phyloP scores from a whole-genome alignment of 306 rosid species.

The Leucaena leucocephala region DNA sequence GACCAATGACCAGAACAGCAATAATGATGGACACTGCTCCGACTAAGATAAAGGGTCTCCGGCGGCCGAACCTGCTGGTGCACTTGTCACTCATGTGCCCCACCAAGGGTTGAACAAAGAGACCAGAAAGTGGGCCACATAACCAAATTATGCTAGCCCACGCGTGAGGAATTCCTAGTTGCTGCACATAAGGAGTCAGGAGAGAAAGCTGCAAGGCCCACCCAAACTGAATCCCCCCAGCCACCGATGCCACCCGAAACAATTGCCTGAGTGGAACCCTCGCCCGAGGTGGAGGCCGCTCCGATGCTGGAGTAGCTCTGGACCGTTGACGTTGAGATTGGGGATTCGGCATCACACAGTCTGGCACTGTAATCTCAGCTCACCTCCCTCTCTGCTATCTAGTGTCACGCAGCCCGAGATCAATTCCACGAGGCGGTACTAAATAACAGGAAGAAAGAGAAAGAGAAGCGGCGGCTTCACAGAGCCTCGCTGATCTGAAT shows the following conservation, averaged over 20 bases:
- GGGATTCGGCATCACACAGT: constrained; percentile 51
- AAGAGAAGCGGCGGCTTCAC: constrained; percentile 6
- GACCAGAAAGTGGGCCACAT: constrained; percentile 87
- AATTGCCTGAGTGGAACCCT: constrained; percentile 57
- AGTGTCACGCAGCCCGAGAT: not conserved
- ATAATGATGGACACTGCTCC: constrained; percentile 62
- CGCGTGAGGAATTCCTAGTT: constrained; percentile 88
- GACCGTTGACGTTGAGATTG: constrained; percentile 54
- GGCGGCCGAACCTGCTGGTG: constrained; percentile 80
- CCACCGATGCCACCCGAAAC: constrained; percentile 80
- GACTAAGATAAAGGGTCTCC: constrained; percentile 76
- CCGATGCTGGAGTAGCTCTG: constrained; percentile 42
- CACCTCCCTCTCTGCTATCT: not conserved
- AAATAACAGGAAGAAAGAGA: not conserved
- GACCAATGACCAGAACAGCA: constrained; percentile 68
- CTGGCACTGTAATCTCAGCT: constrained; percentile 28
- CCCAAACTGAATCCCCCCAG: constrained; percentile 91
- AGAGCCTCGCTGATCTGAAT: not conserved
- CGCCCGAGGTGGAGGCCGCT: constrained; percentile 36
- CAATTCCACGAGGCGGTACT: not conserved
- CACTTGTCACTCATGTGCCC: constrained; percentile 79
- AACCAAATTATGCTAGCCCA: constrained; percentile 97
- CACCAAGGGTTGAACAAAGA: constrained; percentile 82
- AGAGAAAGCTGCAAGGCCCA: constrained; percentile 98
- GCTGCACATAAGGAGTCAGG: constrained; percentile 86